Percentiles rank a stretch among this genome's conserved stretches.
Conservation (phyloP, 768 basidiomycete species). For the Mrakia blollopis region DNA sequence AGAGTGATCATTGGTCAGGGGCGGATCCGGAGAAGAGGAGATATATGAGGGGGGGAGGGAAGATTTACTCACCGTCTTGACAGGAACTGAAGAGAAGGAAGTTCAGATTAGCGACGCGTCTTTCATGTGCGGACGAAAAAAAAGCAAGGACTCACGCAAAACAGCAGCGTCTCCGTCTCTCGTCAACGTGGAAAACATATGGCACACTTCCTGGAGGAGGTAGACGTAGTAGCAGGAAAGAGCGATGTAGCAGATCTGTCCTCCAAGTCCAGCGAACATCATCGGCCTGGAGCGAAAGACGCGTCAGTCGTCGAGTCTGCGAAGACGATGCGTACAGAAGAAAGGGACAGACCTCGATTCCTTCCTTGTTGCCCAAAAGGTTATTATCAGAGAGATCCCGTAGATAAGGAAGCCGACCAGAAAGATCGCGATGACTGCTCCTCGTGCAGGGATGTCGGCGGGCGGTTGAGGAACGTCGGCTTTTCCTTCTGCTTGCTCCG, state of each 20-base stretch:
- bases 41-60: background rate
- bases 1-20: too few relatives aligned
- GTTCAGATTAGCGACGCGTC: too few relatives aligned
- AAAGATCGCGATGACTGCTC: background rate
- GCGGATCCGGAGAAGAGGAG: too few relatives aligned
- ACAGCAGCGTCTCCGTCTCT: slow-evolving; percentile 13
- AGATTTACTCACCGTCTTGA: slow-evolving; percentile 1
- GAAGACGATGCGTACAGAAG: background rate
- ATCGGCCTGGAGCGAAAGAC: background rate
- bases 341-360: background rate
- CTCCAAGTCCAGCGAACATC: slow-evolving; percentile 1
- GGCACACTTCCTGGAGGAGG: slow-evolving; percentile 8
- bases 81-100: background rate
- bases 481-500: background rate
- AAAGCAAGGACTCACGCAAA: background rate
- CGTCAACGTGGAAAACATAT: slow-evolving; percentile 12
- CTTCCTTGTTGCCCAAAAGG: background rate
- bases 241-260: background rate
- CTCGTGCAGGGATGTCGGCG: background rate
- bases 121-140: too few relatives aligned
- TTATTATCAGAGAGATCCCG: background rate
- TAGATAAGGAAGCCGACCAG: background rate
- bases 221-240: slow-evolving; percentile 10
- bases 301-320: too few relatives aligned
- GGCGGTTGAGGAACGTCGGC: background rate